phyloP scores from a whole-genome alignment of 163 green algal species.

The Scenedesmus sp. region DNA sequence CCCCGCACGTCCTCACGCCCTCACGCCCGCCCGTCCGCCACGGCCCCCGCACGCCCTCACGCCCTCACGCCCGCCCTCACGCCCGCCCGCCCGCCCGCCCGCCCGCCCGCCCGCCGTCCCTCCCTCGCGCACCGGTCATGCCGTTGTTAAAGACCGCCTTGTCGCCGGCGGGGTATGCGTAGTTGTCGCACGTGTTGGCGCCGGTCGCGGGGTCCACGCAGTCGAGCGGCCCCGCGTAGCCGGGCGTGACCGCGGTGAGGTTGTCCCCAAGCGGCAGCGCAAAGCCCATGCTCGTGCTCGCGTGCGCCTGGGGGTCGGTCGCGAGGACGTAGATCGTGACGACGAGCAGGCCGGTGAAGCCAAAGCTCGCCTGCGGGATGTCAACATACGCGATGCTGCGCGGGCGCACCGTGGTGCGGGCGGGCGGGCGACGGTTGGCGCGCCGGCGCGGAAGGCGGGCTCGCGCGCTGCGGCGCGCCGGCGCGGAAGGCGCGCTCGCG shows the following conservation, averaged over 20 bases:
- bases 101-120: too few species aligned
- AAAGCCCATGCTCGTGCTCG: slow-evolving; percentile 48
- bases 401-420: too few species aligned
- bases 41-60: too few species aligned
- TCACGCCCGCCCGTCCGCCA: too few species aligned
- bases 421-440: too few species aligned
- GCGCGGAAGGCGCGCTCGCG: too few species aligned
- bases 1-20: too few species aligned
- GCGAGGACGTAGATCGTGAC: slow-evolving; percentile 51
- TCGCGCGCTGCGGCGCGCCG: too few species aligned
- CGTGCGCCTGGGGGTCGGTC: slow-evolving; percentile 26
- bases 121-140: too few species aligned
- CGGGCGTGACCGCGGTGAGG: slow-evolving; percentile 42
- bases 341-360: slow-evolving; percentile 50
- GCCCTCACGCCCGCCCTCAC: too few species aligned
- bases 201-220: slow-evolving; percentile 40
- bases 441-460: too few species aligned
- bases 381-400: slow-evolving; percentile 54
- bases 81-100: too few species aligned
- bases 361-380: slow-evolving; percentile 48
- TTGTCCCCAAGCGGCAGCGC: slow-evolving; percentile 36
- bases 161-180: slow-evolving; percentile 55
- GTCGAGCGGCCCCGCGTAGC: slow-evolving; percentile 32
- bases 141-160: slow-evolving; percentile 42
- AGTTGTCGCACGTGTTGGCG: slow-evolving; percentile 54